Conservation (phyloP, 2,329 filamentous ascomycete genomes). For the Helotiales sp. region DNA sequence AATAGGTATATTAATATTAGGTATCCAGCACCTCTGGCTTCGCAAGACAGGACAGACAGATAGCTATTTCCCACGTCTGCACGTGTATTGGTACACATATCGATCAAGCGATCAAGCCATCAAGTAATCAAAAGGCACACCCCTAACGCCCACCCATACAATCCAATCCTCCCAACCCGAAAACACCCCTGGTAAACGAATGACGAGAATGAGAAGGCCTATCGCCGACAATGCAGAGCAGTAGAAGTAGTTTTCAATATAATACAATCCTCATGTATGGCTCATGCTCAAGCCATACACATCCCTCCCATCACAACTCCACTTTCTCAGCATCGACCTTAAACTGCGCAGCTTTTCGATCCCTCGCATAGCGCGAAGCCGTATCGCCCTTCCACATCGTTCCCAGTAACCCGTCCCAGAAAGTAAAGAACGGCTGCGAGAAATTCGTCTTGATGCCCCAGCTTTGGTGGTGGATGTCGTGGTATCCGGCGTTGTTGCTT, state of each 20-base stretch:
- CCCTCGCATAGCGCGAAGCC: slow-evolving; percentile 36
- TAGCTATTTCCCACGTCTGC: background rate
- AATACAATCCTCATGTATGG: slow-evolving; percentile 2
- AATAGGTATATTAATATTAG: slow-evolving; percentile 29
- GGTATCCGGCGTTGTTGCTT: slow-evolving; percentile 94
- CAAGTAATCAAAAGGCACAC: background rate
- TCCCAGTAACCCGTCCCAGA: slow-evolving; percentile 84
- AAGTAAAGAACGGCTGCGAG: slow-evolving; percentile 90
- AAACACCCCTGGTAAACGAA: slow-evolving; percentile 8
- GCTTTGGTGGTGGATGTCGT: slow-evolving; percentile 98
- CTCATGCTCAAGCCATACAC: background rate
- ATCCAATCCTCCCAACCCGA: background rate
- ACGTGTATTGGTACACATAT: slow-evolving; percentile 17
- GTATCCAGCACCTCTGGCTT: slow-evolving; percentile 30
- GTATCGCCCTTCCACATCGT: slow-evolving; percentile 55
- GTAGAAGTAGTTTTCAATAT: background rate
- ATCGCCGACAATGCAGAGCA: background rate
- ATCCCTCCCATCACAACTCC: slow-evolving; percentile 19
- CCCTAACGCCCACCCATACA: slow-evolving; percentile 2
- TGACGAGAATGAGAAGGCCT: background rate
- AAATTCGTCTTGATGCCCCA: slow-evolving; percentile 99
- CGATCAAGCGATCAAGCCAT: background rate
- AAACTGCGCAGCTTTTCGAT: slow-evolving; percentile 40
- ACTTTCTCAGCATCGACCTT: slow-evolving; percentile 38
- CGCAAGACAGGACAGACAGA: slow-evolving; percentile 5